Percentiles rank a stretch among this genome's conserved stretches.
phyloP scores from a whole-genome alignment of 257 asterid species.

The Solanum habrochaites region DNA sequence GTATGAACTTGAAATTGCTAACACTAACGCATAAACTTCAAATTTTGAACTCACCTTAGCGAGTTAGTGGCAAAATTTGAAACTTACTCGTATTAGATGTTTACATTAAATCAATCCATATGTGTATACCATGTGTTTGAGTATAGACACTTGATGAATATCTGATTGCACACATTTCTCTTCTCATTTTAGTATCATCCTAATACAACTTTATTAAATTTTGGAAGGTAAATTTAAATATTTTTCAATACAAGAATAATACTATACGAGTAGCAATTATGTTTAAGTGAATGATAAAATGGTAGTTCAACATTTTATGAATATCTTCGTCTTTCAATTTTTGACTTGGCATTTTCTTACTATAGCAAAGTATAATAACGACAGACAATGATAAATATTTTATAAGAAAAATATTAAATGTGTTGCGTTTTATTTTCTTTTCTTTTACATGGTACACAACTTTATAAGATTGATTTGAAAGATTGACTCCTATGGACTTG shows the following conservation, averaged over 20 bases:
- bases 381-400: not conserved
- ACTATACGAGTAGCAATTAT: no score
- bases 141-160: not conserved
- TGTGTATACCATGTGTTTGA: not conserved
- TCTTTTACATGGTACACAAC: not conserved
- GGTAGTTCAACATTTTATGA: not conserved
- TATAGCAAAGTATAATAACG: not conserved
- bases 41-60: not conserved
- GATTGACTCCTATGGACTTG: not conserved
- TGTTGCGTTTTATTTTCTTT: no score
- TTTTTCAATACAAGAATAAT: not conserved
- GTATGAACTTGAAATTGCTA: not conserved
- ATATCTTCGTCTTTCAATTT: not conserved
- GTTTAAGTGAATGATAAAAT: not conserved
- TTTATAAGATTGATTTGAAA: not conserved
- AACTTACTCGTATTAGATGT: not conserved
- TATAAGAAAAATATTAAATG: not conserved
- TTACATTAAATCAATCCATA: no score
- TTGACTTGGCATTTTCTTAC: not conserved
- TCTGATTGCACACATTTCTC: not conserved
- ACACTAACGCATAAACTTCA: not conserved
- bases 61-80: not conserved
- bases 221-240: not conserved
- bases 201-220: not conserved
- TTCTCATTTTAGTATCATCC: not conserved